A percentile compares a stretch with the other conserved stretches of the same genome.
These are phyloP conservation scores for Cruciata laevipes DNA, from an alignment of 257 asterid genomes.

Conservation along the genomic window DNA sequence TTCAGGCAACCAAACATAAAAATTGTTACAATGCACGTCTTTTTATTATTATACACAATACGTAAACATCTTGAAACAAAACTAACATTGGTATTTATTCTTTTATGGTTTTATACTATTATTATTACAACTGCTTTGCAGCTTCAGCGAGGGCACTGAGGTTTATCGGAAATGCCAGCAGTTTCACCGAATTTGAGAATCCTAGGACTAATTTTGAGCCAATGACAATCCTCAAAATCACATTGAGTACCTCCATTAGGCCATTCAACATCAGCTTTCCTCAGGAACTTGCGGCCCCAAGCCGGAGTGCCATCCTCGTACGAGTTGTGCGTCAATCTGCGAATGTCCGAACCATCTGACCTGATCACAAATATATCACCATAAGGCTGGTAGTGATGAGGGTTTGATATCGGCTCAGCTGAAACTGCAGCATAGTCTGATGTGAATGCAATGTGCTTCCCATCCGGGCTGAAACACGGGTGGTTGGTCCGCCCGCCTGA, in stretches of 20 bases:
- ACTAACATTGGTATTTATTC: background rate
- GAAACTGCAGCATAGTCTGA: conserved; percentile 85
- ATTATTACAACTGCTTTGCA: background rate
- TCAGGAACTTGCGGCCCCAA: conserved; percentile 55
- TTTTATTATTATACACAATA: background rate
- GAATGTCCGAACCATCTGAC: conserved; percentile 56
- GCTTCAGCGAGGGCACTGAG: background rate
- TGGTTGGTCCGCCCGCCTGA: conserved; percentile 77
- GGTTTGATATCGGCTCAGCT: conserved; percentile 80
- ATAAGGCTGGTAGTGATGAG: conserved; percentile 82
- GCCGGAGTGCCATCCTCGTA: conserved; percentile 82
- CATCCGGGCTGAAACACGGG: conserved; percentile 86
- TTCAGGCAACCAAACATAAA: background rate
- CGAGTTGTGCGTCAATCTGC: conserved; percentile 65
- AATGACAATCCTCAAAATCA: conserved; percentile 64
- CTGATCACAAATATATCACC: conserved; percentile 70
- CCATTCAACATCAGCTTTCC: conserved; percentile 43
- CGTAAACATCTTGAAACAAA: background rate
- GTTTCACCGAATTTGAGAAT: background rate
- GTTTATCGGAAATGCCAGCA: background rate
- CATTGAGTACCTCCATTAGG: conserved; percentile 46
- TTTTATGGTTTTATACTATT: too few relatives aligned
- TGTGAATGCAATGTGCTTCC: conserved; percentile 59
- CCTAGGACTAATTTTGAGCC: conserved; percentile 38
- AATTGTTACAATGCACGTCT: background rate